Evolutionary conservation across 2,329 filamentous ascomycete species (phyloP).

Genomic region (Triangularia verruculosa): DNA sequence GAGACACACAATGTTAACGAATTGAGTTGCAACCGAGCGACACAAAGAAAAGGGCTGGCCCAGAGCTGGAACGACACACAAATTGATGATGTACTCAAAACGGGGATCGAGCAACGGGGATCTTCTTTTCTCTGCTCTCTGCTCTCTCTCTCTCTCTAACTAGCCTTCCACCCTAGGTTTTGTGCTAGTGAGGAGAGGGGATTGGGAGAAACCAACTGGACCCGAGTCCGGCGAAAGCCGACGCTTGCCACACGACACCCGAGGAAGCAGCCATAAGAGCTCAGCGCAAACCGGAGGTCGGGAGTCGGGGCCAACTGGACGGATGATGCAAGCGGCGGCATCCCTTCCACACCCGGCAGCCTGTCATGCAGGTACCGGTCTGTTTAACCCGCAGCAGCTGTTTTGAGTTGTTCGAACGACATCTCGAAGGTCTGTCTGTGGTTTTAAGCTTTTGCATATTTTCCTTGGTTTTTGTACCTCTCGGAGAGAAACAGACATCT

Average conservation of each 20-base stretch:
- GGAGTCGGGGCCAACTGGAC: background rate
- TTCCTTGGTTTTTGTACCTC: background rate
- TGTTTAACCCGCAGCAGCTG: background rate
- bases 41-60: background rate
- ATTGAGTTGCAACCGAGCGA: background rate
- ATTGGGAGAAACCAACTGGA: background rate
- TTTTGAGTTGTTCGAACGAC: background rate
- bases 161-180: background rate
- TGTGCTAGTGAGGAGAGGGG: too few species aligned
- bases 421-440: background rate
- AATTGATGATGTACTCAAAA: background rate
- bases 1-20: background rate
- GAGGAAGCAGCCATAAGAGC: background rate
- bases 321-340: background rate
- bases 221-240: slow-evolving; percentile 22
- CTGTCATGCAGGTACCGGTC: slow-evolving; percentile 8
- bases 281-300: background rate
- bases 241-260: slow-evolving; percentile 19
- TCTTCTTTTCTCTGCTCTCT: background rate
- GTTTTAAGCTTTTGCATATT: background rate
- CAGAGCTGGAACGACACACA: too few species aligned
- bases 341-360: background rate
- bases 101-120: background rate
- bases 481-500: background rate
- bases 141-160: background rate